Evolutionary conservation across 1,139 yeast genomes (phyloP), one percentile per base, ranked within the genome.

Genomic region (Magnusiomyces fungicola): DNA sequence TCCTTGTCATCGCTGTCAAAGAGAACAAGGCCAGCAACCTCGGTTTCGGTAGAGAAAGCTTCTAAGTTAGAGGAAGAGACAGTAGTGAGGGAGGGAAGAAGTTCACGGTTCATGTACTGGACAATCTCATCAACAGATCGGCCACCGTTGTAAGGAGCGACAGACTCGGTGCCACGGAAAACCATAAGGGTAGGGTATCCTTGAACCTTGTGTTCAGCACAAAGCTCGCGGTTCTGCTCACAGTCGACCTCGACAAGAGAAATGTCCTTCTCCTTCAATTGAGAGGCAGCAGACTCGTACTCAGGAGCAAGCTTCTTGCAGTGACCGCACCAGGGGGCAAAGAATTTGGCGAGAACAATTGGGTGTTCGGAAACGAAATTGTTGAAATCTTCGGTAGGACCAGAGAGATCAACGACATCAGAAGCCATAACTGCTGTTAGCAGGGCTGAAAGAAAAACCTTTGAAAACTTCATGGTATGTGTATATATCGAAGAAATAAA

Each of bases 241-340:
- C 98, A 92, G 72, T 92, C 97, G 58, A 92, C 74, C 73, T 92
- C 96, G 52, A 92, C 97, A 62, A 92, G 75, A 58, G 81, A 78
- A 68, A 90, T 83, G 54, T 78, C 73, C 56, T 83, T 70, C 45
- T 75, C 80, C 57, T 77, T 78, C 64, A 92, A 75, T 24, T 66
- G 60, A 56, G 86, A 83, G 49, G 98, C 97, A 48, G 97, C 98
- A 61, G 77, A 69, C 58, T 84, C 78, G 65, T 79, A 90, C 69
- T 92, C 92, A 48, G 98, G 98, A 22, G 92, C 97, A 58, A 92
- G 76, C 53, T 80, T 80, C 76, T 92, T 89, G 76, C 98, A 92
- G 73, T 92, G 96, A 22, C 98, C 98, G 52, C 98, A 92, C 98
- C 98, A 92, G 65, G 98, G 97, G 29, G 98, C 98, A 68, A 81